Evolutionary conservation across 2,329 filamentous ascomycete species (phyloP).

Genomic region (Seiridium unicorne): DNA sequence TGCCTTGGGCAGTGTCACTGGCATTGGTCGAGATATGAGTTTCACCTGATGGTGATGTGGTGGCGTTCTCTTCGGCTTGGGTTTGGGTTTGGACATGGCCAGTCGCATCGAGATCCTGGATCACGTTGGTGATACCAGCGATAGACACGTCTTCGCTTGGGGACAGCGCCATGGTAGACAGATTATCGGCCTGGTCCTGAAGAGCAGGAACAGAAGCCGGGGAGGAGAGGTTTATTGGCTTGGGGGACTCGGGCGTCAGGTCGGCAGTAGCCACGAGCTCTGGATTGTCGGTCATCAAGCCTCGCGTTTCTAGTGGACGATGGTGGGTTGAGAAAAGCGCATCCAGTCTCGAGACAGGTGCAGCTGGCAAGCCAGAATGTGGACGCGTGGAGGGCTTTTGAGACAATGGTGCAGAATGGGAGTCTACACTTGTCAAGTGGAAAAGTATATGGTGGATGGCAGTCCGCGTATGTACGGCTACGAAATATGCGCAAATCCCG

Average conservation of each 20-base stretch:
- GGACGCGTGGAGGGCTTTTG: background rate
- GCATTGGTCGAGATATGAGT: background rate
- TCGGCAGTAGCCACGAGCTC: conserved; percentile 52
- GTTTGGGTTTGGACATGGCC: background rate
- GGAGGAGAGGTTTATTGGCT: conserved; percentile 45
- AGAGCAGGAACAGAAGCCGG: conserved; percentile 44
- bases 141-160: conserved; percentile 20
- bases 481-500: background rate
- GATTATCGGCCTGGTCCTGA: conserved; percentile 50
- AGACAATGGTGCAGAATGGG: conserved; percentile 1
- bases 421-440: background rate
- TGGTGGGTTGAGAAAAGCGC: background rate
- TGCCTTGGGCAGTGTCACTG: background rate
- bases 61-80: conserved; percentile 4
- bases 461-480: background rate
- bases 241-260: conserved; percentile 51
- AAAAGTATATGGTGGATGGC: background rate
- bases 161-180: conserved; percentile 40
- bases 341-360: background rate
- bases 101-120: background rate
- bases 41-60: background rate
- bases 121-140: conserved; percentile 2
- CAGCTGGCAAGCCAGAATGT: background rate
- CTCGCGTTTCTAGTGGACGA: background rate
- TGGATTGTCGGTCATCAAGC: conserved; percentile 45